Evolutionary conservation across 805 yeast genomes (phyloP).

Genomic region (Saccharomycopsis amapae): DNA sequence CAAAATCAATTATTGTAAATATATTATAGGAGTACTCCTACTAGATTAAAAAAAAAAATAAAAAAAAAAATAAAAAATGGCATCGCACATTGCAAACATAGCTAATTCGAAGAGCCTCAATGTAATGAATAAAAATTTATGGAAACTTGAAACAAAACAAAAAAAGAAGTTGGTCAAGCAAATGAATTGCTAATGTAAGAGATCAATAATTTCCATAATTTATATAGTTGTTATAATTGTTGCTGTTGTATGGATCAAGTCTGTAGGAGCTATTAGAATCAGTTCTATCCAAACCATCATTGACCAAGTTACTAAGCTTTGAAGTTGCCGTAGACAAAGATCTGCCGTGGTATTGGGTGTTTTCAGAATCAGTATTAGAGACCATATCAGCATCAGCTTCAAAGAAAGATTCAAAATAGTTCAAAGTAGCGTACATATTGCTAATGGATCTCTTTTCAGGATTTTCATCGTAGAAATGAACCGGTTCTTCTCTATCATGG

Average conservation of each 20-base stretch:
- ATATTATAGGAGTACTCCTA: no score
- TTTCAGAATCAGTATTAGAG: slow-evolving; percentile 4
- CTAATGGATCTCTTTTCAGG: slow-evolving; percentile 18
- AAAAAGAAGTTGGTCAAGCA: not conserved
- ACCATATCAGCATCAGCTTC: slow-evolving; percentile 15
- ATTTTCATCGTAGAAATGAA: slow-evolving; percentile 13
- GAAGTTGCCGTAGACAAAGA: slow-evolving; percentile 17
- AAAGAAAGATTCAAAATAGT: slow-evolving; percentile 21
- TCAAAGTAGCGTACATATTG: slow-evolving; percentile 21
- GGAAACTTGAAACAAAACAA: not conserved
- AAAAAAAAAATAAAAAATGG: not conserved
- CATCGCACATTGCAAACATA: not conserved
- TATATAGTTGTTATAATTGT: slow-evolving; percentile 13
- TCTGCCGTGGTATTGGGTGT: slow-evolving; percentile 10
- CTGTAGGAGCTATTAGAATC: slow-evolving; percentile 13
- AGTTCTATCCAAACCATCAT: slow-evolving; percentile 12
- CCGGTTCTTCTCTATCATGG: slow-evolving; percentile 14
- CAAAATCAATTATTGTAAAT: no score
- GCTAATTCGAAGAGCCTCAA: no score
- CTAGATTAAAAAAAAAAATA: not conserved
- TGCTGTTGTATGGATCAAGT: slow-evolving; percentile 17
- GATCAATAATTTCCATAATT: slow-evolving; percentile 1
- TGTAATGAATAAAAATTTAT: no score
- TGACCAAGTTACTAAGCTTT: slow-evolving; percentile 6
- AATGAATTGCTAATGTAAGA: no score